Evolutionary conservation across 2,329 filamentous ascomycete genomes (phyloP), one percentile per base, ranked within the genome.

Genomic region (Xylariaceae sp.): DNA sequence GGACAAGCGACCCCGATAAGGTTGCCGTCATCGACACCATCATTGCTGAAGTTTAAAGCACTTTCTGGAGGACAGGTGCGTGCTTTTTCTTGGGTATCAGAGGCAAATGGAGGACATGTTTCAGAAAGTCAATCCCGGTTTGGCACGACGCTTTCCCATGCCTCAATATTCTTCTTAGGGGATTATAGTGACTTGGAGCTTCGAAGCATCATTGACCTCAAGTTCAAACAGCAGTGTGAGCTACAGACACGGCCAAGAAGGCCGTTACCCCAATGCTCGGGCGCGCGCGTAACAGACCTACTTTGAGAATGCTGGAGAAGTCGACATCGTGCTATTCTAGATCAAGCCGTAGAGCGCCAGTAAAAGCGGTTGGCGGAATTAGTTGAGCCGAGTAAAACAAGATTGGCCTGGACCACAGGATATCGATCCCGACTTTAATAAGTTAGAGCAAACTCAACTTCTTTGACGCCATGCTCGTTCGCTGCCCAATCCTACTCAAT

Each of bases 221-320:
- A 92, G 66, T 70, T 92, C 4, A 82, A 81, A 26, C 63, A 80
- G 0, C 76, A 84, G 19, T 87, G 50, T 69, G 68, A 1, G 80
- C 81, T 0, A 87, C 83, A 0, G 71, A 76, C 1, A 69, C 78
- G 23, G 88, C 79, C 0, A 81, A 80, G 49, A 69, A 71, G 0
- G 82, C 83, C 0, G 87, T 82, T 0, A 73, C 87, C 55, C 84
- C 87, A 3, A 76, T 87, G n/a, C 76, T 93, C 0, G 73, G 74
- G 6, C 79, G 87, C 3, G 81, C 82, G 1, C 82, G 87, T 0
- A 88, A 88, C 61, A 78, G 83, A 0, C 81, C 82, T 0, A 82
- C 60, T 91, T 90, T 68, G 85, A 90, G 1, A 93, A 94, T 64
- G 89, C 85, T 0, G 85, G 88, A 0, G 89, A 91, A 60, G 83